These are phyloP conservation scores for Sporobolomyces phaffii DNA, from an alignment of 768 basidiomycete genomes.

Conservation along the genomic window DNA sequence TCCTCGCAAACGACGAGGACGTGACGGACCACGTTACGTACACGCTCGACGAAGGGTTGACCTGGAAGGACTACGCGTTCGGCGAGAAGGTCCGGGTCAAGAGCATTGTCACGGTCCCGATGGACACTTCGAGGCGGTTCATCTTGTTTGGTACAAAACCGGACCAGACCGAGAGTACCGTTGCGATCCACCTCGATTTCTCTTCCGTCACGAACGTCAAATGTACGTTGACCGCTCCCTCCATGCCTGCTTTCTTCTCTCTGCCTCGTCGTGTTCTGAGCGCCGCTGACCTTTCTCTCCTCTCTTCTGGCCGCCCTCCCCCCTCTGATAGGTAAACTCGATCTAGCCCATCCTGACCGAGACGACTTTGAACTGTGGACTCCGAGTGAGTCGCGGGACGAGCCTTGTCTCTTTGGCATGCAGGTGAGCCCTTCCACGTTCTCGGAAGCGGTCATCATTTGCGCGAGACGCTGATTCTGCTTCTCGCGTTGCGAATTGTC, in stretches of 20 bases:
- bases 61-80: constrained; percentile 85
- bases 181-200: constrained; percentile 86
- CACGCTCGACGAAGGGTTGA: constrained; percentile 79
- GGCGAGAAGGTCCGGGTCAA: constrained; percentile 65
- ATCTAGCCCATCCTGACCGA: constrained; percentile 55
- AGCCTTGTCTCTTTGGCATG: constrained; percentile 84
- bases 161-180: constrained; percentile 50
- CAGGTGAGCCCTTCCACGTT: constrained; percentile 53
- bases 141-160: constrained; percentile 69
- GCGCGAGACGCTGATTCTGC: neutral
- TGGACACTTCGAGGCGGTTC: constrained; percentile 85
- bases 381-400: constrained; percentile 79
- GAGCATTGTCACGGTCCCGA: constrained; percentile 76
- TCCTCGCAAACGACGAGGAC: constrained; percentile 93
- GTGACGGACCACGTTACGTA: constrained; percentile 82
- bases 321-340: constrained; percentile 58
- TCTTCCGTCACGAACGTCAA: constrained; percentile 63
- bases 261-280: no score
- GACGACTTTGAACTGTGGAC: constrained; percentile 99
- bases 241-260: no score
- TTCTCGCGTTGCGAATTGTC: no score
- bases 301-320: neutral
- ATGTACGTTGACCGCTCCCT: constrained; percentile 55
- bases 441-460: neutral
- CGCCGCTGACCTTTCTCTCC: neutral